These are phyloP conservation scores for Solanum chacoense DNA, from an alignment of 305 asterid genomes.

Conservation along the genomic window DNA sequence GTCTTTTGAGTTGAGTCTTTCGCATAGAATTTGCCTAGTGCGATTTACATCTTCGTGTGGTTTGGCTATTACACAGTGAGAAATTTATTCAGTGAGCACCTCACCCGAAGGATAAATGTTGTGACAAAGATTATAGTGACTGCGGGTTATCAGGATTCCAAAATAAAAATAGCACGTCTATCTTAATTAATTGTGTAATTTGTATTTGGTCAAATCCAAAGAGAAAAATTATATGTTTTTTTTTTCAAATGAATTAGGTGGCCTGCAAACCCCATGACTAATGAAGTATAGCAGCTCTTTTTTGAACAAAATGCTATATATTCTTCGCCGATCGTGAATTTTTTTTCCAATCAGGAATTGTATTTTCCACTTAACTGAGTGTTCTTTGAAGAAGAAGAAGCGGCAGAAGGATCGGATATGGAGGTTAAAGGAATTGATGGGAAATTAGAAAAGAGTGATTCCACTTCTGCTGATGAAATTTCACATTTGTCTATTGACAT, in stretches of 20 bases:
- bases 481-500: conserved; percentile 74
- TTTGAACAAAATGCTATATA: background rate
- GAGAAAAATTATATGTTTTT: background rate
- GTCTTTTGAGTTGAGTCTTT: accelerated
- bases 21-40: too few relatives aligned
- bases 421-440: background rate
- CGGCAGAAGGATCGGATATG: background rate
- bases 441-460: background rate
- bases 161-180: background rate
- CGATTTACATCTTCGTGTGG: too few relatives aligned
- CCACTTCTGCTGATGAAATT: conserved; percentile 24
- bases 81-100: background rate
- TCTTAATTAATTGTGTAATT: background rate
- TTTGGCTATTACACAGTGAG: too few relatives aligned
- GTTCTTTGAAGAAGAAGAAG: background rate
- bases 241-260: background rate
- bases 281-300: background rate
- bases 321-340: background rate
- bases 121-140: accelerated
- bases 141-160: too few relatives aligned
- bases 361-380: background rate
- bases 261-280: background rate
- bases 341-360: background rate
- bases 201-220: background rate
- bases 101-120: accelerated